These are phyloP conservation scores for Phialophora chinensis DNA, from an alignment of 2,329 filamentous ascomycete genomes.

Conservation along the genomic window DNA sequence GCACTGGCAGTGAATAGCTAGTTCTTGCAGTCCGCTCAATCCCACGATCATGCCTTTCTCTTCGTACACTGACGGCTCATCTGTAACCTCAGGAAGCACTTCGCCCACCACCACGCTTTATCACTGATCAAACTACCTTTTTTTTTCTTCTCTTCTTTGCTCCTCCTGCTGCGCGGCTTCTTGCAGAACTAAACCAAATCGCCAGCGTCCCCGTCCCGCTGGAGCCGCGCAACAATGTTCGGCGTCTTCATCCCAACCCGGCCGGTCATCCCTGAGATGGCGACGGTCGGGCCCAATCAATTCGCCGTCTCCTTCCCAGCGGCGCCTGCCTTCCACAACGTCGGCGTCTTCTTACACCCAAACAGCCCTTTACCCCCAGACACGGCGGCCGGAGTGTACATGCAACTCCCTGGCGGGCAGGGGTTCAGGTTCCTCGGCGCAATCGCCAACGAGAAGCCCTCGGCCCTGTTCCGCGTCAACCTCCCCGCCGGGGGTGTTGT, in stretches of 20 bases:
- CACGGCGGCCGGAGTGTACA: slow-evolving; percentile 88
- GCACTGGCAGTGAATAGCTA: neutral
- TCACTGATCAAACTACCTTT: neutral
- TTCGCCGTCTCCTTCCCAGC: slow-evolving; percentile 72
- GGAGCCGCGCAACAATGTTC: slow-evolving; percentile 55
- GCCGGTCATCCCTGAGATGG: slow-evolving; percentile 64
- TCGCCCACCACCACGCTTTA: neutral
- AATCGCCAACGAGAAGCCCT: slow-evolving; percentile 87
- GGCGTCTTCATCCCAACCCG: slow-evolving; percentile 66
- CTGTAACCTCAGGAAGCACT: neutral
- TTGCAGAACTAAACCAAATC: neutral
- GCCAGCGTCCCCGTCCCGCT: neutral
- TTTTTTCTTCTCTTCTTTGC: neutral
- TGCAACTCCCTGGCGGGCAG: slow-evolving; percentile 68
- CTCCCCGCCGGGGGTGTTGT: slow-evolving; percentile 35
- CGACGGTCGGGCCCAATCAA: slow-evolving; percentile 57
- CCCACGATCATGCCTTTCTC: neutral
- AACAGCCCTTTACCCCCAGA: slow-evolving; percentile 72
- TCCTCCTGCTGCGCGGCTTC: neutral
- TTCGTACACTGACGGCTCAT: neutral
- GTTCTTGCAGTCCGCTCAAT: neutral
- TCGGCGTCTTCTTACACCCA: slow-evolving; percentile 88
- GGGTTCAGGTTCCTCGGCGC: slow-evolving; percentile 87
- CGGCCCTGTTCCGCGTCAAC: slow-evolving; percentile 83
- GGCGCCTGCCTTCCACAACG: slow-evolving; percentile 67